Evolutionary conservation across 306 rosid genomes (phyloP).

Genomic region (Alnus glutinosa): DNA sequence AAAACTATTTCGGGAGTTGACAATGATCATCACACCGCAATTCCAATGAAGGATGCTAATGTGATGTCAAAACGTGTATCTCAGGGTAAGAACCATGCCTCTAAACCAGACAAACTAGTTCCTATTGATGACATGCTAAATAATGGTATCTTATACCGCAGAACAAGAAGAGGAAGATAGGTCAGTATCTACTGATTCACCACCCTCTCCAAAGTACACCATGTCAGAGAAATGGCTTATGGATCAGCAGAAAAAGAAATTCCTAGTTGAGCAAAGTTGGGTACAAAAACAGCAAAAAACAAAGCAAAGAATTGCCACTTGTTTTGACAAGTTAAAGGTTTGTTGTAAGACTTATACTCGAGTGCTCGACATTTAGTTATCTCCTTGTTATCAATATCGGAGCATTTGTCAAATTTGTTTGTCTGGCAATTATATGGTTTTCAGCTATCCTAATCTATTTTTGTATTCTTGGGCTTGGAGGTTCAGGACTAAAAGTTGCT

Average conservation of each 20-base stretch:
- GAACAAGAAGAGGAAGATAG: conserved; percentile 58
- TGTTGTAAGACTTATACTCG: conserved; percentile 19
- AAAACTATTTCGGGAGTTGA: conserved; percentile 62
- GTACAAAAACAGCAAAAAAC: conserved; percentile 73
- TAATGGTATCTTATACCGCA: conserved; percentile 35
- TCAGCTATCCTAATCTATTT: neutral
- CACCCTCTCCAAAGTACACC: conserved; percentile 65
- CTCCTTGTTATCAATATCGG: neutral
- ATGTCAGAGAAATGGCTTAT: conserved; percentile 90
- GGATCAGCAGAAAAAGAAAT: conserved; percentile 81
- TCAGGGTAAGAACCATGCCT: conserved; percentile 55
- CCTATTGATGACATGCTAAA: conserved; percentile 29
- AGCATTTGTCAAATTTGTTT: neutral
- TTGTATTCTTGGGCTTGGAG: neutral
- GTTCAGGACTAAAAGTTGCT: neutral
- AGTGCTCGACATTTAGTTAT: conserved; percentile 7
- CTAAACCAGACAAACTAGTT: conserved; percentile 22
- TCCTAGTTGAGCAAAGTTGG: conserved; percentile 62
- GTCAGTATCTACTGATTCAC: conserved; percentile 47
- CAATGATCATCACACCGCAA: conserved; percentile 48
- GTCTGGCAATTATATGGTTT: neutral
- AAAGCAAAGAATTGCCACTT: conserved; percentile 60
- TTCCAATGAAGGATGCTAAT: conserved; percentile 54
- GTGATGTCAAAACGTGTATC: conserved; percentile 50
- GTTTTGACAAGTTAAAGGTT: conserved; percentile 86